Evolutionary conservation across 148 eudicot species (phyloP).

Genomic region (Diospyros kaki): DNA sequence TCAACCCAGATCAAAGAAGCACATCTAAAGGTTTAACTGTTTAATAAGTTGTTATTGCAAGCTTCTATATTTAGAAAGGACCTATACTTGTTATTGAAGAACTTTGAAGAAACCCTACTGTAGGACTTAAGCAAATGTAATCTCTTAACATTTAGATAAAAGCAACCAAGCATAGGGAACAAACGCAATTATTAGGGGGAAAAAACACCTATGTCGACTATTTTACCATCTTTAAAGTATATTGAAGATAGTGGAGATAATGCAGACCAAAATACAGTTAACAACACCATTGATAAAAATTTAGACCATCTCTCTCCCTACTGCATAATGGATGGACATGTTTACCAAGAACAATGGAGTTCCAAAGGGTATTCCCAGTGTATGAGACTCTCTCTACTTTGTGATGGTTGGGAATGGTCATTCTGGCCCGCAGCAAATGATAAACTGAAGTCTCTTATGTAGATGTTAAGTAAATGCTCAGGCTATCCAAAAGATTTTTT

Average conservation of each 20-base stretch:
- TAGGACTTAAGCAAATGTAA: background rate
- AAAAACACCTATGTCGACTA: background rate
- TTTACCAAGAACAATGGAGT: background rate
- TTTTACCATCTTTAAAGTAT: background rate
- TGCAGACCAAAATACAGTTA: background rate
- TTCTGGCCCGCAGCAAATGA: background rate
- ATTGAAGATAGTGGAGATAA: background rate
- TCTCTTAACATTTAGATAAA: background rate
- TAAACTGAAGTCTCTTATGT: background rate
- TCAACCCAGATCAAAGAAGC: background rate
- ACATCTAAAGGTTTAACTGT: background rate
- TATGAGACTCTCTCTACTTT: too few relatives aligned
- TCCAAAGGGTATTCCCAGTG: background rate
- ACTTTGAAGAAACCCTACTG: too few relatives aligned
- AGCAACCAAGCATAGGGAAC: background rate
- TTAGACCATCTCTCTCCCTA: conserved; percentile 3
- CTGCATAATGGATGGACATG: background rate
- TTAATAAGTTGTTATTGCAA: background rate
- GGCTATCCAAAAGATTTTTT: conserved; percentile 4
- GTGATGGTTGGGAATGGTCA: background rate
- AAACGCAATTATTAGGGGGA: too few relatives aligned
- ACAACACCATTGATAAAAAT: background rate
- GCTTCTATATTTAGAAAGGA: background rate
- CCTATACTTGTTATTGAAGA: background rate
- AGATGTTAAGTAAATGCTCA: background rate